Base-by-base conservation (phyloP, 306 rosid genomes). In the Oxytropis ochrocephala region DNA sequence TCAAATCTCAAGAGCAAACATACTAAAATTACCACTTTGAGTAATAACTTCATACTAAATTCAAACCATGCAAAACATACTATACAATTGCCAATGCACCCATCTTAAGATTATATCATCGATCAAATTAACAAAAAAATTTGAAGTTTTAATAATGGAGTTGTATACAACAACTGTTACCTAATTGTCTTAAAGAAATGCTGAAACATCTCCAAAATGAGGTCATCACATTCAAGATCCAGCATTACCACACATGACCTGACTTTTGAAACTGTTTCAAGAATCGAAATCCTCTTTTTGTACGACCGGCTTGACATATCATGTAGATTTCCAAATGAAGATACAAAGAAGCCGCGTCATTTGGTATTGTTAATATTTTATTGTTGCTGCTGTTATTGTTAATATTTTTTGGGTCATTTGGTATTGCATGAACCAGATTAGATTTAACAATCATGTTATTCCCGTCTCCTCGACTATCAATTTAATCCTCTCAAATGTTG, bases 231-330 rank as follows among this genome's bases (percentile, higher is more conserved):
- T 57, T 94, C 97, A 71, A 94, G 96, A 79, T 90, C 98, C 70
- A 94, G 79, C 98, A 94, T 94, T 64, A 94, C 92, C 67, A 90
- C 92, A 75, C 95, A 94, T 0, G 97, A 90, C 79, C 96, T 79
- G 67, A 90, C 90, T 76, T 94, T 90, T 3, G 97, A 90, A 78
- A 94, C 97, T 16, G 96, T 88, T 70, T 86, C 92, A 24, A 90
- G 92, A 67, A 33, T 33, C 1, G 36, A 33, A 33, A 1, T 33
- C 36, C 36, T 33, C 36, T 33, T 33, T 33, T 5, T 33, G 36
- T 33, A 33, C 36, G 36, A 33, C 7, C 36, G 7, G 7, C 36
- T 33, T 33, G 36, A 33, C 36, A 4, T 33, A 33, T 33, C 36
- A 33, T 33, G 36, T 33, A 33, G 36, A 33, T 33, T 33, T 33